Evolutionary conservation across 1,284 basidiomycete genomes (phyloP).

Genomic region (Coniferiporia weirii): DNA sequence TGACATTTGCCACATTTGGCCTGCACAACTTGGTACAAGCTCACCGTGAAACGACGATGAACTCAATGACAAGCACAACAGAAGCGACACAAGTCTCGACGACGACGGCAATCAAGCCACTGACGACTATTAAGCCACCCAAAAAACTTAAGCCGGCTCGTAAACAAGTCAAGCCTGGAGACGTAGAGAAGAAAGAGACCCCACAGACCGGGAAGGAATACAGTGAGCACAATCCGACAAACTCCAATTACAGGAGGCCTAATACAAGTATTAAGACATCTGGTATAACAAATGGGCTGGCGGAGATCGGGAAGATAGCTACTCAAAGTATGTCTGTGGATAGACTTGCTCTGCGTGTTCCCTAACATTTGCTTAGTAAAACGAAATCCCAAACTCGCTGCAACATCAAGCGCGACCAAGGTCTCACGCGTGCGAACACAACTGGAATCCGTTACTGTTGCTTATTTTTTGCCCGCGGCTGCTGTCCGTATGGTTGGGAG

Average conservation of each 20-base stretch:
- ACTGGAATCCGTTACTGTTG: constrained; percentile 91
- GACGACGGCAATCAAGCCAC: background rate
- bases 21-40: background rate
- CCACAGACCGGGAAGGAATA: constrained; percentile 93
- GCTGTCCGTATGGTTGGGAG: constrained; percentile 96
- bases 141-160: constrained; percentile 76
- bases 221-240: constrained; percentile 49
- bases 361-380: constrained; percentile 53
- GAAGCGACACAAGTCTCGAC: background rate
- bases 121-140: constrained; percentile 14
- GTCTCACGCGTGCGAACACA: constrained; percentile 90
- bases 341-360: background rate
- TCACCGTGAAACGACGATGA: constrained; percentile 1
- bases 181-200: constrained; percentile 84
- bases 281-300: constrained; percentile 99
- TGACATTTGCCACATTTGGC: background rate
- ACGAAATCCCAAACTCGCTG: constrained; percentile 89
- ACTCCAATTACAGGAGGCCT: constrained; percentile 12
- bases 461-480: constrained; percentile 93
- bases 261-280: constrained; percentile 58
- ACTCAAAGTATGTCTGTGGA: constrained; percentile 68
- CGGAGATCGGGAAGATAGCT: constrained; percentile 89
- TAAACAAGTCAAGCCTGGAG: constrained; percentile 85
- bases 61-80: constrained; percentile 6
- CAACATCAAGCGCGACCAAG: constrained; percentile 83